Conservation (phyloP, 2,329 filamentous ascomycete species). For the Coleophoma cylindrospora region DNA sequence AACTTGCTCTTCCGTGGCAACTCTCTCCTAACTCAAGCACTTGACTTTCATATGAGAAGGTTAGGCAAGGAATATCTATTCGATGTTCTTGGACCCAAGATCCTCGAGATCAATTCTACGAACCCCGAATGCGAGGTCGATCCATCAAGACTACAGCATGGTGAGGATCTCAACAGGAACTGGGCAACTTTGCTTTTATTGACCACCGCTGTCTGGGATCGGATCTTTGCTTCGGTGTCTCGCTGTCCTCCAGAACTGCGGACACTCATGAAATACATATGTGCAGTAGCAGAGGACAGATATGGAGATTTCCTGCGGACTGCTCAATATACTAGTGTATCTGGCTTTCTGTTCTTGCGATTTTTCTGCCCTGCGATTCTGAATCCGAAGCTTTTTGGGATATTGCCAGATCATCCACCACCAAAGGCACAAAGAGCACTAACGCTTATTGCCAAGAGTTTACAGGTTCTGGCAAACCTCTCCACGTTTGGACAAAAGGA, state of each 20-base stretch:
- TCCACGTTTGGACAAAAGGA: slow-evolving; percentile 91
- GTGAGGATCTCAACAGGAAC: slow-evolving; percentile 73
- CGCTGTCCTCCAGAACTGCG: slow-evolving; percentile 78
- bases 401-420: slow-evolving; percentile 77
- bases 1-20: slow-evolving; percentile 95
- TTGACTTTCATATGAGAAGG: slow-evolving; percentile 94
- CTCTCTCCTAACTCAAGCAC: slow-evolving; percentile 83
- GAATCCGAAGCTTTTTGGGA: slow-evolving; percentile 88
- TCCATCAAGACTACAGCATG: slow-evolving; percentile 66
- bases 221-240: slow-evolving; percentile 69
- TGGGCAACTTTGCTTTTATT: slow-evolving; percentile 73
- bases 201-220: slow-evolving; percentile 81
- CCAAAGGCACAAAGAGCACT: slow-evolving; percentile 80
- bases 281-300: slow-evolving; percentile 87
- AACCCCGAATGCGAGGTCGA: slow-evolving; percentile 95
- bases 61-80: slow-evolving; percentile 90
- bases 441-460: slow-evolving; percentile 85
- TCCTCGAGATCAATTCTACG: slow-evolving; percentile 83
- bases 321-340: slow-evolving; percentile 89
- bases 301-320: slow-evolving; percentile 90
- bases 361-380: slow-evolving; percentile 97
- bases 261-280: slow-evolving; percentile 83
- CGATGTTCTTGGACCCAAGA: slow-evolving; percentile 78
- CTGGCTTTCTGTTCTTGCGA: slow-evolving; percentile 87
- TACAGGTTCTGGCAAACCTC: slow-evolving; percentile 88